Base-by-base conservation (phyloP, 768 basidiomycete genomes). In the Bullera alba region DNA sequence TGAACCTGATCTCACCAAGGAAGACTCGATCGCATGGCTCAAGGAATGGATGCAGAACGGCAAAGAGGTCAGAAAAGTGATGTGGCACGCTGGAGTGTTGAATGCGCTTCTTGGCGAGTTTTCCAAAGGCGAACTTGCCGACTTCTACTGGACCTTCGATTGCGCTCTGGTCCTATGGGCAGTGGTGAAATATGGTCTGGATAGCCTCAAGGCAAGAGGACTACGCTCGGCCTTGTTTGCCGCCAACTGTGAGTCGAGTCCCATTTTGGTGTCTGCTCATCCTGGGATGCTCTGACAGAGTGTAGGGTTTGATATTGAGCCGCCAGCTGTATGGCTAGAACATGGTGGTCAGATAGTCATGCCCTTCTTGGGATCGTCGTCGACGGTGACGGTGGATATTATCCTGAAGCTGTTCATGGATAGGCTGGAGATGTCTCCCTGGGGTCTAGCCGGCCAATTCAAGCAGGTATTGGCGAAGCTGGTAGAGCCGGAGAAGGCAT, bases 131-230 rank as follows among this genome's bases (percentile, higher is more conserved):
- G 57, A 60, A 7, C 51, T 61, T 17, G 29, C 60, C 6, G 66
- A 68, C 42, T 50, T 58, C 5, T 60, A 65, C 30, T 68, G 63
- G 66, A 55, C 53, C 12, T 61, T 68, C 21, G 66, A 68, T 42
- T 65, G 58, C 25, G 63, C 61, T 2, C 39, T 68, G n/a, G 51
- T 62, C 0, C 32, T 68, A 19, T 68, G 66, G 66, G 66, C 63
- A 4, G 49, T 68, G 7, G 41, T 54, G 28, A 65, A 68, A 42
- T 63, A 60, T 38, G 63, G 58, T 10, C 30, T 36, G 19, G 45
- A 57, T 23, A 38, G 44, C 17, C 34, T 65, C 15, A 37, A 30
- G 1, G 46, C 46, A n/a, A 42, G 27, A 4, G 54, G 46, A 6
- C 27, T 53, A 2, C 42, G 47, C 36, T 55, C 61, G 6, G 61